Evolutionary conservation across 164 flowering plant species (phyloP).

Genomic region (Aristolochia fimbriata): DNA sequence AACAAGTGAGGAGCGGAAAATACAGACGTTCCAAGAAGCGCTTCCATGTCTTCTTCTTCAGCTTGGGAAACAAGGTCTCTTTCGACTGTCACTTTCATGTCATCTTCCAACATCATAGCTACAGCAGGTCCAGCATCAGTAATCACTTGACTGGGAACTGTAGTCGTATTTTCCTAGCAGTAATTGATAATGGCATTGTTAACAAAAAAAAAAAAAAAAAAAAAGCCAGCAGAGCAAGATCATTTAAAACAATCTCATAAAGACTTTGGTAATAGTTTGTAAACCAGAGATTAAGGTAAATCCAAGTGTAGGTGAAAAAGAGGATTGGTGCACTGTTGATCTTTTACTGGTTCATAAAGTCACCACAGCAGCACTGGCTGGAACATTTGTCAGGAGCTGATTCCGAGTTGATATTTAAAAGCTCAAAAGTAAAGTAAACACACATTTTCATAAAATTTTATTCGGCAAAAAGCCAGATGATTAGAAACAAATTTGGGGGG

Average conservation of each 20-base stretch:
- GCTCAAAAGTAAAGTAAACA: too few relatives aligned
- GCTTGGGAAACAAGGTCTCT: conserved; percentile 78
- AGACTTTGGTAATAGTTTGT: not conserved
- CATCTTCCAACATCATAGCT: conserved; percentile 43
- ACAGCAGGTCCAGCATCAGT: conserved; percentile 54
- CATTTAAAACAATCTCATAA: not conserved
- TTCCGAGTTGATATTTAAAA: too few relatives aligned
- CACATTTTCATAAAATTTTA: too few relatives aligned
- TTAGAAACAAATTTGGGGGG: too few relatives aligned
- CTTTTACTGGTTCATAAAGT: too few relatives aligned
- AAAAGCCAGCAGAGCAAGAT: not conserved
- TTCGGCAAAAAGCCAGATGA: too few relatives aligned
- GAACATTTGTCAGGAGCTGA: too few relatives aligned
- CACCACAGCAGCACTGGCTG: too few relatives aligned
- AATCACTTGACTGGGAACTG: conserved; percentile 35
- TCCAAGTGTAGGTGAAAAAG: too few relatives aligned
- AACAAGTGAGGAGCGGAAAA: not conserved
- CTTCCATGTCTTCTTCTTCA: conserved; percentile 95
- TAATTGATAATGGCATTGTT: conserved; percentile 2
- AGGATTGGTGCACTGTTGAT: too few relatives aligned
- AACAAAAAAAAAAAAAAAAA: too few relatives aligned
- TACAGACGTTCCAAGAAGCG: conserved; percentile 84
- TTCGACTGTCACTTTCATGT: conserved; percentile 84
- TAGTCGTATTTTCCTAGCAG: conserved; percentile 67
- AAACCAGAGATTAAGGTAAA: not conserved